Conservation (phyloP, 164 flowering plant species). For the Brasenia schreberi region DNA sequence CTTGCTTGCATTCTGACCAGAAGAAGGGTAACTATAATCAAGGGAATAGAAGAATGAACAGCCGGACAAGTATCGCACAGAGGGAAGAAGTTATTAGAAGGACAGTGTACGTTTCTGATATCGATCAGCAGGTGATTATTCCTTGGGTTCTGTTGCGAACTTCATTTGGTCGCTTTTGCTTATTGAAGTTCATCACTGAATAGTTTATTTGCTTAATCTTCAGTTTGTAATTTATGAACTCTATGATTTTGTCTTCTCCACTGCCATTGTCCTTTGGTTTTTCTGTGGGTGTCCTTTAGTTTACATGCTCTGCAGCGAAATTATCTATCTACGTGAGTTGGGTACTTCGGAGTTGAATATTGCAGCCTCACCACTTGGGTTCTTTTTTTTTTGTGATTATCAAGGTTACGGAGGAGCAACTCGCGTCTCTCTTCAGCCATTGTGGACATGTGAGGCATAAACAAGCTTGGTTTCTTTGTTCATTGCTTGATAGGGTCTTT, state of each 20-base stretch:
- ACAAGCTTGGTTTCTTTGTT: background rate
- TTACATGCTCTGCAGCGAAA: background rate
- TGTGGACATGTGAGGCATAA: slow-evolving; percentile 61
- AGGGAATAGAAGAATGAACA: slow-evolving; percentile 61
- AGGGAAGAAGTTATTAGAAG: slow-evolving; percentile 70
- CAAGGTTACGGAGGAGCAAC: slow-evolving; percentile 93
- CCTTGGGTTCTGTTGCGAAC: too few relatives aligned
- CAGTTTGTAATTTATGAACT: background rate
- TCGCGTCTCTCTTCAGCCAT: slow-evolving; percentile 68
- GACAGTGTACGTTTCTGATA: slow-evolving; percentile 91
- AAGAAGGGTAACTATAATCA: slow-evolving; percentile 42
- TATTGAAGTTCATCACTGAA: too few relatives aligned
- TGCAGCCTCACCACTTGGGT: too few relatives aligned
- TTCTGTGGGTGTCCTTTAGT: background rate
- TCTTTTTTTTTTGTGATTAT: background rate
- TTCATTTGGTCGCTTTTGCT: too few relatives aligned
- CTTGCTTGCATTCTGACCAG: background rate
- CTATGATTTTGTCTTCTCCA: background rate
- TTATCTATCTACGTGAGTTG: too few relatives aligned
- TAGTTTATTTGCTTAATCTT: background rate
- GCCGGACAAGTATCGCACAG: slow-evolving; percentile 74
- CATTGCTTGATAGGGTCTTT: background rate
- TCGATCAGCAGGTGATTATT: slow-evolving; percentile 73
- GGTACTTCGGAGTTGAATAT: too few relatives aligned
- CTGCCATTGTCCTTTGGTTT: background rate